Conservation (phyloP, 1,139 yeast genomes). For the Saccharomycopsis hybrid region DNA sequence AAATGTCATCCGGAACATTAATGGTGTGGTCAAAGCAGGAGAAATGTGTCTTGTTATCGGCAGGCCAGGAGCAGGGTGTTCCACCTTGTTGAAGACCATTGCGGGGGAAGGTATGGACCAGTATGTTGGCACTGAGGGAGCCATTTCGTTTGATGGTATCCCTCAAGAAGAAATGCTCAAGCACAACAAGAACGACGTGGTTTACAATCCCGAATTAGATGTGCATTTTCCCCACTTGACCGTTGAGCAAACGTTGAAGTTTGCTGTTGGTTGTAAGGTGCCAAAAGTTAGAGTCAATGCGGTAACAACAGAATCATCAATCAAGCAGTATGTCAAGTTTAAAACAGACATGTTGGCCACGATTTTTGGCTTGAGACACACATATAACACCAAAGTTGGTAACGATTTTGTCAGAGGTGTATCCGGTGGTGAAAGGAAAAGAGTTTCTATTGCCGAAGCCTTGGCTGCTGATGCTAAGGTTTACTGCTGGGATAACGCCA, state of each 20-base stretch:
- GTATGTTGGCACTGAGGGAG: conserved; percentile 33
- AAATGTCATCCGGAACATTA: conserved; percentile 35
- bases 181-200: conserved; percentile 43
- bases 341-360: conserved; percentile 47
- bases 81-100: conserved; percentile 48
- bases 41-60: conserved; percentile 59
- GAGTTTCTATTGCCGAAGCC: conserved; percentile 61
- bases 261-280: conserved; percentile 55
- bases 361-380: conserved; percentile 52
- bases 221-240: conserved; percentile 59
- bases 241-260: conserved; percentile 54
- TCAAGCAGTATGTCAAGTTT: conserved; percentile 42
- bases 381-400: conserved; percentile 51
- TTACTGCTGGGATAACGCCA: conserved; percentile 73
- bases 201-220: conserved; percentile 58
- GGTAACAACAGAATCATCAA: too few relatives aligned
- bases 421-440: conserved; percentile 60
- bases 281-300: conserved; percentile 48
- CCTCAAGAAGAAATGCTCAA: conserved; percentile 43
- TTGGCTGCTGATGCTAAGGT: conserved; percentile 50
- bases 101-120: conserved; percentile 39
- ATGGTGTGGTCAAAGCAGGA: conserved; percentile 46
- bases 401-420: conserved; percentile 58
- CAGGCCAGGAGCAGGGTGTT: conserved; percentile 64
- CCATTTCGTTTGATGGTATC: conserved; percentile 46